A percentile compares a stretch with the other conserved stretches of the same genome.
Conservation (phyloP, 2,329 filamentous ascomycete species). For the Knoxdaviesia capensis region DNA sequence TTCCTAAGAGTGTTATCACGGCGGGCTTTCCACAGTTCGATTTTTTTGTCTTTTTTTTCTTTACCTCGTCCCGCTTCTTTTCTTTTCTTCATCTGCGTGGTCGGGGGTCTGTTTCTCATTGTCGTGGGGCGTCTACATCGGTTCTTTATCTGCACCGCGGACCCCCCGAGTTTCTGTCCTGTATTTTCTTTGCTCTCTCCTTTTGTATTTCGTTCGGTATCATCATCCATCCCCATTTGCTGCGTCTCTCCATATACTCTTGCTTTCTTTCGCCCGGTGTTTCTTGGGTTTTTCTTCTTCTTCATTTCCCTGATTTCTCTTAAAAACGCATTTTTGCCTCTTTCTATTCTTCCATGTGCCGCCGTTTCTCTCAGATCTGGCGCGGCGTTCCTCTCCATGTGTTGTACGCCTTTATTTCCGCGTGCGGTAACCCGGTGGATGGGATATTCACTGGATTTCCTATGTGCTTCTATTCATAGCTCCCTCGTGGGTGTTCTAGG, state of each 20-base stretch:
- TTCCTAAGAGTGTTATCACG: not conserved
- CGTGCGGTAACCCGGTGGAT: too few relatives aligned
- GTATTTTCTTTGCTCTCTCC: not conserved
- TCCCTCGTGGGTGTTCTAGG: too few relatives aligned
- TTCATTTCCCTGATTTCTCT: not conserved
- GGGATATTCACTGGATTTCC: too few relatives aligned
- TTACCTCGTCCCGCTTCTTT: not conserved
- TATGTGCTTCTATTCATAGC: too few relatives aligned
- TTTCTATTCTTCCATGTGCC: not conserved
- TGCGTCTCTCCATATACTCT: not conserved
- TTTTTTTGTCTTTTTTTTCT: not conserved
- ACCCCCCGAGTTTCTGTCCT: not conserved
- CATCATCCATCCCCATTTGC: not conserved
- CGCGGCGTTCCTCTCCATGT: too few relatives aligned
- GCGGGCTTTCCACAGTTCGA: not conserved
- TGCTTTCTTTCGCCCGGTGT: not conserved
- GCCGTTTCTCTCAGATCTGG: not conserved
- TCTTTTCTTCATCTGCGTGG: not conserved
- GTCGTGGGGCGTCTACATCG: not conserved
- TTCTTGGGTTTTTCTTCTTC: not conserved
- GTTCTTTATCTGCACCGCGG: not conserved
- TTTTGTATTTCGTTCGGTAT: conserved; percentile 1
- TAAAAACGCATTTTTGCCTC: not conserved
- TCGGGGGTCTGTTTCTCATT: not conserved
- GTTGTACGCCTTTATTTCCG: too few relatives aligned